Evolutionary conservation across 2,329 filamentous ascomycete genomes (phyloP).

Genomic region (Coniochaeta sp.): DNA sequence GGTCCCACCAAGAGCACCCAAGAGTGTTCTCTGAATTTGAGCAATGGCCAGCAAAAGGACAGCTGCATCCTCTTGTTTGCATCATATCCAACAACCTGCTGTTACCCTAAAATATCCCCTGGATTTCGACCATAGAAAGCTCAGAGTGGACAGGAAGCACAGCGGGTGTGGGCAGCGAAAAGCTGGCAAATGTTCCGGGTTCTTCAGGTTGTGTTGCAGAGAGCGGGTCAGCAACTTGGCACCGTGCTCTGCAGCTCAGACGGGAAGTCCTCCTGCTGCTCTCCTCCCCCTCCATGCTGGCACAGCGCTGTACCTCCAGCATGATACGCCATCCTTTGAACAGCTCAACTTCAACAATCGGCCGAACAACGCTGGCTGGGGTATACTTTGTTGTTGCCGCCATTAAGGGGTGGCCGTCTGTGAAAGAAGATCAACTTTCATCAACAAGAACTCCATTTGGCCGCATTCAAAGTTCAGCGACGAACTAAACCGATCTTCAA

Average conservation of each 20-base stretch:
- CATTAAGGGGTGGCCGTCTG: neutral
- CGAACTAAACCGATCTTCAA: neutral
- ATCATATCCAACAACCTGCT: neutral
- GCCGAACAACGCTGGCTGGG: neutral
- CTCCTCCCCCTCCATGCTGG: neutral
- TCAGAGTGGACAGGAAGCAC: neutral
- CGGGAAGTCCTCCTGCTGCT: neutral
- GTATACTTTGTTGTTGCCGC: neutral
- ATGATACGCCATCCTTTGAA: neutral
- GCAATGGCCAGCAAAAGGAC: constrained; percentile 1
- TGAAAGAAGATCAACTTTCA: neutral
- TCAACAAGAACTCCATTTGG: neutral
- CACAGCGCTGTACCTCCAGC: neutral
- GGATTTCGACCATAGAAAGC: constrained; percentile 2
- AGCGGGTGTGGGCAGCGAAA: constrained; percentile 1
- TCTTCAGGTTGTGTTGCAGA: constrained; percentile 1
- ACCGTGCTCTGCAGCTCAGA: too few species aligned
- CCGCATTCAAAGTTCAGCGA: neutral
- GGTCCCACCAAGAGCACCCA: neutral
- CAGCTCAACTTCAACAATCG: neutral
- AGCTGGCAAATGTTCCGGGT: neutral
- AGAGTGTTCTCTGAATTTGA: neutral
- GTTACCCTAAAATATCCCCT: neutral
- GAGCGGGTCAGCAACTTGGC: too few species aligned
- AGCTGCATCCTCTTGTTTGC: neutral